Percentiles rank a stretch among this genome's conserved stretches.
These are phyloP conservation scores for Kuraishia piskuri DNA, from an alignment of 805 yeast genomes.

Conservation along the genomic window DNA sequence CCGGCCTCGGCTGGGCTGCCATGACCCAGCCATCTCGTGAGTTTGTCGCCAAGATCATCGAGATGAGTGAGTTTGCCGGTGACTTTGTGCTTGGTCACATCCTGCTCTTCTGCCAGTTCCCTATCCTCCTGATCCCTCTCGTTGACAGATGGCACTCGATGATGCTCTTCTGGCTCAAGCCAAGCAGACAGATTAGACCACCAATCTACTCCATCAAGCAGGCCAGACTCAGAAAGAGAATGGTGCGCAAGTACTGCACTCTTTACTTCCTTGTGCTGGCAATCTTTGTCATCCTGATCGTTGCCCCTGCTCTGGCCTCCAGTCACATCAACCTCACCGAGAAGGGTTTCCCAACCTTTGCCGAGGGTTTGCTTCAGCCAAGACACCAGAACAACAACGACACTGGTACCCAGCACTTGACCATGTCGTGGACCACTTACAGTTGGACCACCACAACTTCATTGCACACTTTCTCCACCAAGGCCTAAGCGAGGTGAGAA, in stretches of 20 bases:
- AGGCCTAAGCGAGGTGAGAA: conserved; percentile 23
- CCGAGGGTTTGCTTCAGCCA: conserved; percentile 81
- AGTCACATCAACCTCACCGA: conserved; percentile 32
- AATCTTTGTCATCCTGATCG: conserved; percentile 67
- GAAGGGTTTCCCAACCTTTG: conserved; percentile 16
- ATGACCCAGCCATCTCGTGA: conserved; percentile 96
- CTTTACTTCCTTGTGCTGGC: conserved; percentile 66
- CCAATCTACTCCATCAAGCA: conserved; percentile 96
- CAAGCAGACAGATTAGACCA: conserved; percentile 93
- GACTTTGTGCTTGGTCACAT: conserved; percentile 92
- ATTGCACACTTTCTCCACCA: conserved; percentile 40
- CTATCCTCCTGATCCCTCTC: conserved; percentile 75
- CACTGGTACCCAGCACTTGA: conserved; percentile 50
- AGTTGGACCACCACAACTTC: conserved; percentile 37
- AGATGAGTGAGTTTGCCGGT: conserved; percentile 91
- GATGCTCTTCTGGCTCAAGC: conserved; percentile 98
- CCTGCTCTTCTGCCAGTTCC: conserved; percentile 81
- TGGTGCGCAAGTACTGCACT: conserved; percentile 88
- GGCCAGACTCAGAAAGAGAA: conserved; percentile 92
- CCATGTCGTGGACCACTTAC: conserved; percentile 24
- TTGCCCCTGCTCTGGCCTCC: conserved; percentile 88
- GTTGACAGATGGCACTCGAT: conserved; percentile 97
- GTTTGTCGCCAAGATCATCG: conserved; percentile 87
- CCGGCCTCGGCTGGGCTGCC: conserved; percentile 89
- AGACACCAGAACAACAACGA: conserved; percentile 75